A percentile compares a stretch with the other conserved stretches of the same genome.
Evolutionary conservation across 2,329 filamentous ascomycete genomes (phyloP).

Genomic region (Samsoniella hepiali): DNA sequence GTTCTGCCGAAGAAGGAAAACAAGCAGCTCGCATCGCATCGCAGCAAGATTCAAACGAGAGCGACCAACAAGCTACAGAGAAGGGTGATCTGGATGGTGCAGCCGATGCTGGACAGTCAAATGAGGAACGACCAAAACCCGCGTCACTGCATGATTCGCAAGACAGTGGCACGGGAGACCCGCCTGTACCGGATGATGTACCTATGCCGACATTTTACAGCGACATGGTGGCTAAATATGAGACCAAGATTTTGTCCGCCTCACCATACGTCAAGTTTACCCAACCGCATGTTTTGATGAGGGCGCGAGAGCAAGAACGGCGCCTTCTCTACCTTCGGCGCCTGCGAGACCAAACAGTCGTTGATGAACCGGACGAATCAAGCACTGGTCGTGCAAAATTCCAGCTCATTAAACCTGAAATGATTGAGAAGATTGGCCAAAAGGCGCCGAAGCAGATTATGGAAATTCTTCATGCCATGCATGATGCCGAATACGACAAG

Average conservation of each 20-base stretch:
- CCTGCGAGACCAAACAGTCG: constrained; percentile 71
- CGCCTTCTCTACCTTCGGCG: constrained; percentile 77
- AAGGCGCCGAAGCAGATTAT: constrained; percentile 82
- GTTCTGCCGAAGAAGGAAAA: constrained; percentile 29
- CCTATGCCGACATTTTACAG: constrained; percentile 91
- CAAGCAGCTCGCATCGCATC: constrained; percentile 28
- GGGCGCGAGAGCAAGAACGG: constrained; percentile 85
- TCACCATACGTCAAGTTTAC: constrained; percentile 96
- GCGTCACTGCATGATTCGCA: constrained; percentile 43
- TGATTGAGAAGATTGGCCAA: constrained; percentile 82
- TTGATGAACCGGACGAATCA: constrained; percentile 53
- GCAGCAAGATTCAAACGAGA: constrained; percentile 36
- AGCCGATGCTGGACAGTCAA: constrained; percentile 27
- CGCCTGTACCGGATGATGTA: constrained; percentile 69
- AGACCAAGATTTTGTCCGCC: constrained; percentile 88
- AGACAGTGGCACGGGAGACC: constrained; percentile 44
- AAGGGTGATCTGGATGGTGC: constrained; percentile 29
- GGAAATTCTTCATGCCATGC: constrained; percentile 90
- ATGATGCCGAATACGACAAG: constrained; percentile 96
- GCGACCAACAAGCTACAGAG: constrained; percentile 33
- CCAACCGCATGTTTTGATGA: constrained; percentile 89
- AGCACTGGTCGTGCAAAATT: constrained; percentile 72
- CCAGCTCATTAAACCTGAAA: constrained; percentile 87
- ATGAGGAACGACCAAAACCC: constrained; percentile 29
- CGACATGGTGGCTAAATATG: constrained; percentile 88